Percentiles rank a stretch among this genome's conserved stretches.
Conservation (phyloP, 1,284 basidiomycete genomes). For the Cutaneotrichosporon curvatum region DNA sequence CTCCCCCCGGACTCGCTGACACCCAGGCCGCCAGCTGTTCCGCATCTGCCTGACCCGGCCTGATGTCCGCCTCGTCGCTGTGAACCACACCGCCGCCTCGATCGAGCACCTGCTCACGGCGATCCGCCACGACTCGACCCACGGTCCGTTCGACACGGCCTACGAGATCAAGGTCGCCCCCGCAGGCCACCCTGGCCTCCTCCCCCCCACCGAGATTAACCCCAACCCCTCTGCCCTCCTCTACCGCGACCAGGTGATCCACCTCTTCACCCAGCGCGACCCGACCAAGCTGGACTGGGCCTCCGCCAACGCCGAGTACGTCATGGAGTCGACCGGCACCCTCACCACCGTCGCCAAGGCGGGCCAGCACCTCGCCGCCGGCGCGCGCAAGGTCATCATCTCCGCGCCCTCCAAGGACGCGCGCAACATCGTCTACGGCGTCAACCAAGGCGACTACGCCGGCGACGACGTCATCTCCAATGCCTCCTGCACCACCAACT, state of each 20-base stretch:
- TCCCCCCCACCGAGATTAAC: conserved; percentile 28
- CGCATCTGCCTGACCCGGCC: conserved; percentile 25
- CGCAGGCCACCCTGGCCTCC: conserved; percentile 30
- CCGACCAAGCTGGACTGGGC: conserved; percentile 42
- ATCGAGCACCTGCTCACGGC: conserved; percentile 41
- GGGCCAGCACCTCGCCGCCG: conserved; percentile 36
- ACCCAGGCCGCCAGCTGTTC: conserved; percentile 29
- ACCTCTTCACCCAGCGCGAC: conserved; percentile 43
- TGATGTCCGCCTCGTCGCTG: conserved; percentile 39
- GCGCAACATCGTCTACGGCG: conserved; percentile 44
- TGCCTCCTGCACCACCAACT: conserved; percentile 48
- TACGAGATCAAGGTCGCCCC: conserved; percentile 33
- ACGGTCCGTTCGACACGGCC: conserved; percentile 32
- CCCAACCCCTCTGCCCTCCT: conserved; percentile 32
- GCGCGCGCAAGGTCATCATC: conserved; percentile 46
- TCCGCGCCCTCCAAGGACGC: conserved; percentile 44
- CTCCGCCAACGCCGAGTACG: conserved; percentile 40
- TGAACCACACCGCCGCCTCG: conserved; percentile 47
- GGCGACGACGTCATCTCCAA: conserved; percentile 44
- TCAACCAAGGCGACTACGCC: conserved; percentile 42
- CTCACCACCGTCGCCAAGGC: conserved; percentile 42
- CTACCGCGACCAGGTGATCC: conserved; percentile 40
- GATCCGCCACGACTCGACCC: conserved; percentile 46
- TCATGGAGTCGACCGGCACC: conserved; percentile 45
- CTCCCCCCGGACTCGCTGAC: conserved; percentile 5